phyloP scores from a whole-genome alignment of 768 basidiomycete genomes.

The Chalciporus pseudorubinellus region DNA sequence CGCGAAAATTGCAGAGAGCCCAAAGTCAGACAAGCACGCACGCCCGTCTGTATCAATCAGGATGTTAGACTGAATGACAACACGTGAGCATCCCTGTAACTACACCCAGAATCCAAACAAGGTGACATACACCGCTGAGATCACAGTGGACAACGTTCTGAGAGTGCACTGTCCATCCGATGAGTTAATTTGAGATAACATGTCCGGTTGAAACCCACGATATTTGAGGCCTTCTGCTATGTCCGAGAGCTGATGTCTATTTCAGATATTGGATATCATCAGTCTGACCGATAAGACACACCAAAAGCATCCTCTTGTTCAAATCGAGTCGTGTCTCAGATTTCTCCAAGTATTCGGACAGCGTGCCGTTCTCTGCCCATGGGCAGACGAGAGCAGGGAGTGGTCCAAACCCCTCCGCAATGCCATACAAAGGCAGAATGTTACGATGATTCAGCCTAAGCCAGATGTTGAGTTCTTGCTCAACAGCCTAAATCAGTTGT shows the following conservation, averaged over 20 bases:
- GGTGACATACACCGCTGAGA: constrained; percentile 33
- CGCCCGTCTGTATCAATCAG: constrained; percentile 10
- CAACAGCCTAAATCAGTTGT: constrained; percentile 16
- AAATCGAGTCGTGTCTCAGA: constrained; percentile 8
- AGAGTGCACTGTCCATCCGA: constrained; percentile 17
- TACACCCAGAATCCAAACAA: neutral
- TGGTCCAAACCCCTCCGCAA: constrained; percentile 24
- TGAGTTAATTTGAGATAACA: neutral
- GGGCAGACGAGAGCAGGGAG: constrained; percentile 34
- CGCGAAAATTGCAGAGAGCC: constrained; percentile 23
- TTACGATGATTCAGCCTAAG: constrained; percentile 27
- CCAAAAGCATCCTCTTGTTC: constrained; percentile 17
- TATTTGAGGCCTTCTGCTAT: constrained; percentile 24
- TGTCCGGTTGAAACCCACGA: constrained; percentile 3
- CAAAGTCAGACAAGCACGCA: constrained; percentile 32
- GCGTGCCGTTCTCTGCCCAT: constrained; percentile 33
- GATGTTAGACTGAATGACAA: constrained; percentile 19
- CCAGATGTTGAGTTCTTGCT: constrained; percentile 33
- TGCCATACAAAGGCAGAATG: constrained; percentile 30
- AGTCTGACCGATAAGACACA: neutral
- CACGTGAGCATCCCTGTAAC: neutral
- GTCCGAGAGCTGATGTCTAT: constrained; percentile 19
- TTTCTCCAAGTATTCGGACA: constrained; percentile 30
- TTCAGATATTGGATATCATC: neutral
- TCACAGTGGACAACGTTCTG: constrained; percentile 38